Conservation (phyloP, 108 stramenopile species). For the Cyclotella baltica region DNA sequence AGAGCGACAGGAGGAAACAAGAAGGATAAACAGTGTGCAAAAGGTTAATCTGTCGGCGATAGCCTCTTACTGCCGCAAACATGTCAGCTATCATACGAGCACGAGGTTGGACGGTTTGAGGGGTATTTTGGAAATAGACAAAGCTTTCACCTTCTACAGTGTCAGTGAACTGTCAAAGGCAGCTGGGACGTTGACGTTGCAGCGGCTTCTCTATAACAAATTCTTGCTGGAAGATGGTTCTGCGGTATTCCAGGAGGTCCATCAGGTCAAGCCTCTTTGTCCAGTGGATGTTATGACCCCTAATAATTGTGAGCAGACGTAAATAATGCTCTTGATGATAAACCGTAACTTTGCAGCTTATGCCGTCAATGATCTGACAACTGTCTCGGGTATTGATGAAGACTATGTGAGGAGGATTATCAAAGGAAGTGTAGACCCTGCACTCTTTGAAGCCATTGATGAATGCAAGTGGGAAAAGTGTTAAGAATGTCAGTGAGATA, state of each 20-base stretch:
- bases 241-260: background rate
- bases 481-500: too few relatives aligned
- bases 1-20: background rate
- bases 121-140: conserved; percentile 10
- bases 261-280: background rate
- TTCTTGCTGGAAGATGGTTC: background rate
- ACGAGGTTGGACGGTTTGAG: background rate
- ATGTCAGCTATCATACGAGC: background rate
- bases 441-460: background rate
- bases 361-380: background rate
- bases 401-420: background rate
- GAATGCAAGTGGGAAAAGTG: conserved; percentile 11
- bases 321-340: conserved; percentile 11
- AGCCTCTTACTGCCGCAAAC: background rate
- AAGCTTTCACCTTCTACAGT: background rate
- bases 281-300: conserved; percentile 7
- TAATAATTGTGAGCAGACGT: background rate
- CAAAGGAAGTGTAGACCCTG: background rate
- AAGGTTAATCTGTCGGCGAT: background rate
- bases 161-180: background rate
- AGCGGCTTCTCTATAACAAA: background rate
- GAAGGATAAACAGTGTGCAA: background rate
- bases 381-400: background rate
- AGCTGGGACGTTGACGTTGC: background rate
- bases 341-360: background rate